Evolutionary conservation across 805 yeast genomes (phyloP).

Genomic region (Hanseniaspora lindneri): DNA sequence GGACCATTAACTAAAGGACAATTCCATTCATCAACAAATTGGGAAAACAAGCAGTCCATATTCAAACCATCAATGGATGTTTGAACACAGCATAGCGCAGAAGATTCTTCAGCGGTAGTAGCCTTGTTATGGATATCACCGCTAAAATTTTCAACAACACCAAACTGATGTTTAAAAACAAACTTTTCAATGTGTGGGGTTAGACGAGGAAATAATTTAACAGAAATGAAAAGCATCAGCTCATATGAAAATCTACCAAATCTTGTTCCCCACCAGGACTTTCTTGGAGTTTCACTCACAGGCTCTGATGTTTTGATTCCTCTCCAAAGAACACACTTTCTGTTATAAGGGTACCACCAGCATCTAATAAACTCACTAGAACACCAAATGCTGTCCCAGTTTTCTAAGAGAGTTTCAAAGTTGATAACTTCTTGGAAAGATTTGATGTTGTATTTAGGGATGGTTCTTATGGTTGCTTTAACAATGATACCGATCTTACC

Average conservation of each 20-base stretch:
- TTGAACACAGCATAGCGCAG: conserved; percentile 44
- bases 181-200: conserved; percentile 80
- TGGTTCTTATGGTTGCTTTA: conserved; percentile 69
- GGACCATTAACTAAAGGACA: conserved; percentile 74
- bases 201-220: conserved; percentile 54
- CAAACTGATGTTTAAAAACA: conserved; percentile 77
- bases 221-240: conserved; percentile 65
- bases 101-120: background rate
- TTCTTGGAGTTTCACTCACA: conserved; percentile 44
- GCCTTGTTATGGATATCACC: conserved; percentile 33
- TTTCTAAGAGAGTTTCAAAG: conserved; percentile 57
- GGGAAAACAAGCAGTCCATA: conserved; percentile 91
- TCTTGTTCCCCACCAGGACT: conserved; percentile 75
- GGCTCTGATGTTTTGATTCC: conserved; percentile 65
- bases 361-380: conserved; percentile 81
- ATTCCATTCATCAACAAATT: conserved; percentile 96
- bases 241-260: conserved; percentile 74
- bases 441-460: conserved; percentile 71
- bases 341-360: conserved; percentile 96
- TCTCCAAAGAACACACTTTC: conserved; percentile 80
- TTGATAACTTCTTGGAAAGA: conserved; percentile 71
- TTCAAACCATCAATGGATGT: conserved; percentile 76
- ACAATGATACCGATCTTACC: conserved; percentile 89
- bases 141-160: conserved; percentile 52
- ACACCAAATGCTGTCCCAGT: conserved; percentile 74